Base-by-base conservation (phyloP, 2,329 filamentous ascomycete species). In the Arthroderma sp. region DNA sequence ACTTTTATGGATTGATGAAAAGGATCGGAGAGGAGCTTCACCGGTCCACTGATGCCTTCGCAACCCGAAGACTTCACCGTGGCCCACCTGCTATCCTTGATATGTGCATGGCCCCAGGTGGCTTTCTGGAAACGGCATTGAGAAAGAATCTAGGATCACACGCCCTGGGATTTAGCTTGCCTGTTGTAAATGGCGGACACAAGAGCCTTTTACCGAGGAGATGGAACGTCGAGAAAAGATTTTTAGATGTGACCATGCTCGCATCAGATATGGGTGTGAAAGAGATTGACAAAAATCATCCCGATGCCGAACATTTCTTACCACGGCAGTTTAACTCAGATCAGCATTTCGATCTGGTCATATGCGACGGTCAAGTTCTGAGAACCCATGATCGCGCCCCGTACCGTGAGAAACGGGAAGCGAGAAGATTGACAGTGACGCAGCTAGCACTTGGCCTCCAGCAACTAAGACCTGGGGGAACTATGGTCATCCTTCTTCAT, bases 61-160 rank as follows among this genome's bases (percentile, higher is more conserved):
- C 15, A 22, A 22, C 3, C 15, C 15, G 15, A 22, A 22, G 15
- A 22, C 15, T 22, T 22, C 15, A 22, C 15, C 15, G 15, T 22
- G 15, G 15, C 15, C 15, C 2, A 3, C 15, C 15, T 22, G 15
- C 15, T 22, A 22, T 77, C 15, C 65, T 79, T 1, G 74, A 78
- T 49, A 61, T 75, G 48, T 75, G 74, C 54, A 69, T 72, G 61
- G 74, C 74, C 0, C 74, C 74, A 0, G 74, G 74, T 4, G 74
- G 69, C 1, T 78, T 74, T 49, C 55, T 70, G 2, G 48, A 51
- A 0, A 57, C 55, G 6, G 63, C 63, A 0, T 49, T 74, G 28
- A 32, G 53, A 3, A 47, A 51, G 7, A 70, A 68, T 40, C 64
- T 57, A 0, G 31, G 40, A 0, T 60, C 68, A 3, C 55, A 56